Base-by-base conservation (phyloP, 208 protist species). In the Leishmania tarentolae region DNA sequence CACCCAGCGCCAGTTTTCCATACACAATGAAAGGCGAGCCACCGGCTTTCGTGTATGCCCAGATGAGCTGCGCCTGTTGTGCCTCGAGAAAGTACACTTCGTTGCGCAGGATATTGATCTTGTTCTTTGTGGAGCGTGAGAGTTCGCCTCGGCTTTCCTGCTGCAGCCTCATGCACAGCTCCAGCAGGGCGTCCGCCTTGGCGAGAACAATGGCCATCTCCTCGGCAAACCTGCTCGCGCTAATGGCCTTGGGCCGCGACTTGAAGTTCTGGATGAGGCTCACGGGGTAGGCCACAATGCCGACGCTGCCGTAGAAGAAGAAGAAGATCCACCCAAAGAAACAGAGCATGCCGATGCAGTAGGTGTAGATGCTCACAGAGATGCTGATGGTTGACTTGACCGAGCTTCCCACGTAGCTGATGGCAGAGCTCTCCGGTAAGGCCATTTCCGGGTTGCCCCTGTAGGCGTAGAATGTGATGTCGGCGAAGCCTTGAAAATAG, bases 241-340 rank as follows among this genome's bases (percentile, higher is more conserved):
- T 88, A 50, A 97, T 91, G 6, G 83, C 78, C 82, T 94, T 89
- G 69, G 90, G 87, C 72, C 92, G 88, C 24, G 84, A 87, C 53
- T 84, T 69, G 83, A 83, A 94, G 73, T 61, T 87, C 79, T 68
- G 80, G 71, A 88, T 85, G 59, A 65, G 87, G 76, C 74, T 91
- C 86, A 84, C 94, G 75, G 98, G 98, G 63, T 98, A 94, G 37
- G 97, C 90, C 9, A 96, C 81, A 42, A 99, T 78, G 59, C 98
- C 98, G 24, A 98, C 89, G 19, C 97, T 96, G 40, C 96, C 96
- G 81, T 99, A 99, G 37, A 99, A 82, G 46, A 97, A 88, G 80
- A 99, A 97, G 61, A 96, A 78, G 61, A 99, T 83, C 93, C 94
- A 98, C 35, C 96, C 93, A 79, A 97, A 76, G 77, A 94, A 88